Evolutionary conservation across 2,329 filamentous ascomycete genomes (phyloP), one percentile per base, ranked within the genome.

Genomic region (Colletotrichum tropicicola): DNA sequence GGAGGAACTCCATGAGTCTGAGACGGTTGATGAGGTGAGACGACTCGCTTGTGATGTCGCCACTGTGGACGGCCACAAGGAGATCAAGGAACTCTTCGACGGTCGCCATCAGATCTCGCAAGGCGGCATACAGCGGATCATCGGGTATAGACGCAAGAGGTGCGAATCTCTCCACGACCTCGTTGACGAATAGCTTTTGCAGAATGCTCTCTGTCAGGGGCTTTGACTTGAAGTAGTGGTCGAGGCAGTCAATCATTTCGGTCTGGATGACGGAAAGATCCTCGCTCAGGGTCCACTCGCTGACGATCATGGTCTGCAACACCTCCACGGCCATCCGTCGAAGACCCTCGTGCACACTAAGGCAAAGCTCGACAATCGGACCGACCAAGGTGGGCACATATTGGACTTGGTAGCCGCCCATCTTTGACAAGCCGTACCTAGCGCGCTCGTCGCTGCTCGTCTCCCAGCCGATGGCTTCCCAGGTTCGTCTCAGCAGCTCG

Each of bases 381-480:
- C 92, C 91, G 7, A 99, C 94, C 6, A 99, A 85, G 12, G 92
- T 90, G 6, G 97, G 96, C 28, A 99, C 96, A 76, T 98, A 99
- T 79, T 98, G 96, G 19, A 99, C 96, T 78, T 99, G 96, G 73
- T 98, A 99, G 1, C 96, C 96, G 62, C 96, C 97, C 84, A 98
- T 91, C 75, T 91, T 94, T 57, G 88, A 84, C 59, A 98, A 81
- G 1, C 91, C 91, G 73, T 94, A 98, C 25, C 91, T 87, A 60
- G 85, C 83, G 68, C 88, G 87, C 74, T 98, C 94, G 64, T 98
- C 95, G 1, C 84, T 78, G 30, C 87, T 92, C 0, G 93, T 93
- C 71, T 99, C 95, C 96, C 96, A 99, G 12, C 97, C 96, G 67
- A 99, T 97, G 17, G 94, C 92, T 74, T 97, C 93, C 96, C 96